Conservation (phyloP, 108 stramenopile genomes). For the Nitzschia inconspicua region DNA sequence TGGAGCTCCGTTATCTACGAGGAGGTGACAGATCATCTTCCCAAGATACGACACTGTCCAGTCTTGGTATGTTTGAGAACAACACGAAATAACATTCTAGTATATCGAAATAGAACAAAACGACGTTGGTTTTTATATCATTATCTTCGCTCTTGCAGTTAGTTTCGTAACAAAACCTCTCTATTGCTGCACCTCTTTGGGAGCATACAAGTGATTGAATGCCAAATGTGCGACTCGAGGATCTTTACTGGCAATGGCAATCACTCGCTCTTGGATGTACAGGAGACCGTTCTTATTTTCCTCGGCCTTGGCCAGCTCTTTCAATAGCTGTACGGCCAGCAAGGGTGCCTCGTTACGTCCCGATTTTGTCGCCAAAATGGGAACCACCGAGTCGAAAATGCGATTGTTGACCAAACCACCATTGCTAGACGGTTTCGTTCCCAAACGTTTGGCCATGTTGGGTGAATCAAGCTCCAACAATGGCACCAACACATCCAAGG, state of each 20-base stretch:
- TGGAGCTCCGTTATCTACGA: too few species aligned
- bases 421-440: constrained; percentile 16
- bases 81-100: too few species aligned
- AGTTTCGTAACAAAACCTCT: too few species aligned
- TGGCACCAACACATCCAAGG: constrained; percentile 70
- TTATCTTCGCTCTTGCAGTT: too few species aligned
- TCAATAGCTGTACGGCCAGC: constrained; percentile 58
- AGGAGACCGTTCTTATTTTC: constrained; percentile 51
- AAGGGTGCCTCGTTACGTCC: constrained; percentile 63
- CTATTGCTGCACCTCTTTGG: background rate
- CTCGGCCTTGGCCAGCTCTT: constrained; percentile 49
- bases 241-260: constrained; percentile 63
- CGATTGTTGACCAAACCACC: constrained; percentile 17
- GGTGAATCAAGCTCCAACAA: constrained; percentile 62
- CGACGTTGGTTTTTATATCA: too few species aligned
- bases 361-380: constrained; percentile 61
- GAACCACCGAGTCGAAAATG: constrained; percentile 67
- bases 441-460: constrained; percentile 44
- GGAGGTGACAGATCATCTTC: too few species aligned
- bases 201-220: constrained; percentile 39
- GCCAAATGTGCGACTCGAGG: constrained; percentile 61
- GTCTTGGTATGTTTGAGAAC: too few species aligned
- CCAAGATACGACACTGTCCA: too few species aligned
- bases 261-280: constrained; percentile 63
- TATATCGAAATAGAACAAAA: too few species aligned